Evolutionary conservation across 1,139 yeast genomes (phyloP).

Genomic region (Diutina sp.): DNA sequence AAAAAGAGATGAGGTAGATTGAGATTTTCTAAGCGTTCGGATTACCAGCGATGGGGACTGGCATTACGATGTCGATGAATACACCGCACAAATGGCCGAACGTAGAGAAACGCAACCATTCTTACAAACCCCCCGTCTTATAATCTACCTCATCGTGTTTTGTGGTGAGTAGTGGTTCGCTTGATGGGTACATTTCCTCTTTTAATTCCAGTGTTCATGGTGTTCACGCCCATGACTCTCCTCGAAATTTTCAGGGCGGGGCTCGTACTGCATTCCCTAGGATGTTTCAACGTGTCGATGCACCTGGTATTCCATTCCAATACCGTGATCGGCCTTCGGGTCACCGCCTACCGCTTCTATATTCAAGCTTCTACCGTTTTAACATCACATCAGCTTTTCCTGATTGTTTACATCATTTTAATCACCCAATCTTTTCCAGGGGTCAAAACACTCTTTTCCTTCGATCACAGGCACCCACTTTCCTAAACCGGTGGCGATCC

Average conservation of each 20-base stretch:
- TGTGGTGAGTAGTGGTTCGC: constrained; percentile 5
- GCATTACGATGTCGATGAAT: constrained; percentile 23
- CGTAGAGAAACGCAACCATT: constrained; percentile 18
- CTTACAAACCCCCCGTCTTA: constrained; percentile 18
- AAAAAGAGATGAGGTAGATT: neutral
- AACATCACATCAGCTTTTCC: too few species aligned
- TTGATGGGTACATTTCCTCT: neutral
- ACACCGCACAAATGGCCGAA: constrained; percentile 37
- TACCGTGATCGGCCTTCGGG: too few species aligned
- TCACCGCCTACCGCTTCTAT: too few species aligned
- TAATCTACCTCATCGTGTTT: constrained; percentile 15
- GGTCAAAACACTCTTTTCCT: neutral
- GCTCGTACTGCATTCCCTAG: neutral
- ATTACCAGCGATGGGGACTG: constrained; percentile 36
- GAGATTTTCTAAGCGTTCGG: constrained; percentile 23
- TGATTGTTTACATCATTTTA: too few species aligned
- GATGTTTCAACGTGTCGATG: too few species aligned
- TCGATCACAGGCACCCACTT: neutral
- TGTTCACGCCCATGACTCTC: neutral
- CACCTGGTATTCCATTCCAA: too few species aligned
- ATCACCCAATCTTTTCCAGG: neutral
- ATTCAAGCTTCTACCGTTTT: too few species aligned
- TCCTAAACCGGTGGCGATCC: neutral
- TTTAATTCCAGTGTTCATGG: neutral
- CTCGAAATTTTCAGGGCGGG: neutral